Percentiles rank a stretch among this genome's conserved stretches.
These are phyloP conservation scores for Medicago arabica DNA, from an alignment of 306 rosid genomes.

Conservation along the genomic window DNA sequence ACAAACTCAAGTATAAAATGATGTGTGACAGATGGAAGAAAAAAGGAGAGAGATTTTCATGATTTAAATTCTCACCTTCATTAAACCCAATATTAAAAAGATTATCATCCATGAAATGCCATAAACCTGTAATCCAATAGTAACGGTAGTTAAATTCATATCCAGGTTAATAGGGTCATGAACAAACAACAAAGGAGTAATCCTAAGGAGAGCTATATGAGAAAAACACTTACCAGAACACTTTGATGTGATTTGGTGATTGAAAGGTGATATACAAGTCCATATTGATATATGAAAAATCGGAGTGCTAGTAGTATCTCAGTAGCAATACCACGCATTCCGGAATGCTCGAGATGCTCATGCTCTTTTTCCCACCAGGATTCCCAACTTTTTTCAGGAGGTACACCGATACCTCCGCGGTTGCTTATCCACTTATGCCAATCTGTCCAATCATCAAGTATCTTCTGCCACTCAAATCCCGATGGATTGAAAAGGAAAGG, in stretches of 20 bases:
- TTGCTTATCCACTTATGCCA: slow-evolving; percentile 96
- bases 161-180: slow-evolving; percentile 13
- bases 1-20: slow-evolving; percentile 21
- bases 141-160: slow-evolving; percentile 40
- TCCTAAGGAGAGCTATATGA: slow-evolving; percentile 7
- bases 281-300: slow-evolving; percentile 86
- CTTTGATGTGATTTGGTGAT: slow-evolving; percentile 57
- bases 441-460: slow-evolving; percentile 93
- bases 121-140: slow-evolving; percentile 68
- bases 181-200: background rate
- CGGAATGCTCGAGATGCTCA: slow-evolving; percentile 76
- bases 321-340: slow-evolving; percentile 63
- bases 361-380: slow-evolving; percentile 98
- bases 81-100: slow-evolving; percentile 63
- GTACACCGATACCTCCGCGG: slow-evolving; percentile 89
- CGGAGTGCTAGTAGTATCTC: slow-evolving; percentile 92
- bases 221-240: slow-evolving; percentile 62
- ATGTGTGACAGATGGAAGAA: background rate
- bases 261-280: slow-evolving; percentile 88
- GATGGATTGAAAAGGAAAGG: slow-evolving; percentile 98
- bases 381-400: slow-evolving; percentile 90
- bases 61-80: slow-evolving; percentile 69
- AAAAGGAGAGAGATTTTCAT: background rate
- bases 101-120: slow-evolving; percentile 87
- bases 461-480: slow-evolving; percentile 99